Base-by-base conservation (phyloP, 2,329 filamentous ascomycete genomes). In the Ceratocystis albifundus region DNA sequence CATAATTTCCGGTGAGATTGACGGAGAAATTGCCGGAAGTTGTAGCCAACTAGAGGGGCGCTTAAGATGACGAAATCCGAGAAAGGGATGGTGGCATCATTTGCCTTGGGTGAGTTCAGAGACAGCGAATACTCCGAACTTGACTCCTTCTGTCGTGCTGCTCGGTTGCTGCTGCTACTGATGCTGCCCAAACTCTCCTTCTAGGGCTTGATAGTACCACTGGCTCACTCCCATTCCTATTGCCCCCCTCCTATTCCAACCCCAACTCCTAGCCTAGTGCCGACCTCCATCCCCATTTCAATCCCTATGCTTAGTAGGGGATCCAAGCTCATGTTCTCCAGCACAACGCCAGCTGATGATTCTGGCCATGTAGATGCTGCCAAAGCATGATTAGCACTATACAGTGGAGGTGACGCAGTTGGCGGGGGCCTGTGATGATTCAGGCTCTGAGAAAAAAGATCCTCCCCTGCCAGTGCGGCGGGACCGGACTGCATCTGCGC, bases 1-100 rank as follows among this genome's bases (percentile, higher is more conserved):
- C 45, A 62, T 30, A 50, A 66, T 66, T 28, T 1, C 17, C 61
- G 66, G 46, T 3, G 8, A 44, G 28, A 57, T 63, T 65, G 36
- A 61, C 72, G 72, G 72, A 72, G 71, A 72, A 71, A 71, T 66
- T 69, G 32, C 69, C 67, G 69, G 71, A 70, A 69, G 67, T 0
- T 66, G 55, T n/a, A n/a, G 36, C n/a, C n/a, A 20, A 4, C 53
- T 59, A 59, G 53, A 8, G 28, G 12, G 12, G 17, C 25, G 32
- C 20, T 41, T 48, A 46, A 45, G 32, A 68, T 66, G 65, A 45
- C 57, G 67, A 46, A 65, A 68, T 65, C 64, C 17, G 62, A 62
- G 30, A 28, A 64, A 66, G 8, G 6, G 45, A 65, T 65, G 65
- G 30, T 65, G 59, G 30, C 15, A 64, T 68, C 22, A 17, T 20